Percentiles rank a stretch among this genome's conserved stretches.
Conservation (phyloP, 2,329 filamentous ascomycete genomes). For the Pestalotiopsis sp. region DNA sequence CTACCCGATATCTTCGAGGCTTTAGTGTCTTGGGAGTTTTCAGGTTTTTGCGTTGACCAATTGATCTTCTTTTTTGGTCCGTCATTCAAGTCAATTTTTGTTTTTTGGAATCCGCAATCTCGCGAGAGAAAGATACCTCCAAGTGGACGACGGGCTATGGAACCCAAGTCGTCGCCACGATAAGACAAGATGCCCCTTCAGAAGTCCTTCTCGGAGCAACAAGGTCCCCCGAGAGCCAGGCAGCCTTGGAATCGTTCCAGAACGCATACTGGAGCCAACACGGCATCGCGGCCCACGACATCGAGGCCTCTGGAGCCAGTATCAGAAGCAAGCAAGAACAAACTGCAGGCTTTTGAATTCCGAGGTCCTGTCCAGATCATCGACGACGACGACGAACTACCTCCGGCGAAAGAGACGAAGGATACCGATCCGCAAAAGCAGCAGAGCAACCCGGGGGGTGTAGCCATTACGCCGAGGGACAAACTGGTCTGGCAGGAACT, state of each 20-base stretch:
- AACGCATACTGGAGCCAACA: slow-evolving; percentile 47
- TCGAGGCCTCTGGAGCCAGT: slow-evolving; percentile 48
- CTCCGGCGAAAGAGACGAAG: background rate
- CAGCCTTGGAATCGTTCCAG: slow-evolving; percentile 57
- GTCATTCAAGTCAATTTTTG: background rate
- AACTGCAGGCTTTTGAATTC: slow-evolving; percentile 62
- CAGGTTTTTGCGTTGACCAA: background rate
- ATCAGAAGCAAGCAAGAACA: slow-evolving; percentile 63
- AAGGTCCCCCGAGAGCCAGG: slow-evolving; percentile 31
- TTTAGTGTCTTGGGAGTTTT: background rate
- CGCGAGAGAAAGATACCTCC: too few species aligned
- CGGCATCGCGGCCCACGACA: slow-evolving; percentile 17
- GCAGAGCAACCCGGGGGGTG: slow-evolving; percentile 25
- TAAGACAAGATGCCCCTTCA: slow-evolving; percentile 40
- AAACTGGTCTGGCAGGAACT: slow-evolving; percentile 63
- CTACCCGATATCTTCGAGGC: background rate
- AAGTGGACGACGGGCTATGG: background rate
- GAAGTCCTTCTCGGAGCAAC: slow-evolving; percentile 44
- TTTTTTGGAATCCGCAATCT: background rate
- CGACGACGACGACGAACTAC: slow-evolving; percentile 20
- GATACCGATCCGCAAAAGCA: slow-evolving; percentile 5
- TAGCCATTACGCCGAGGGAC: slow-evolving; percentile 51
- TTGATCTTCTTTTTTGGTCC: background rate
- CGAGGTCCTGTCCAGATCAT: slow-evolving; percentile 36
- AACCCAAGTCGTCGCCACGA: background rate